A percentile compares a stretch with the other conserved stretches of the same genome.
phyloP scores from a whole-genome alignment of 306 rosid genomes.

The Prunus padus region DNA sequence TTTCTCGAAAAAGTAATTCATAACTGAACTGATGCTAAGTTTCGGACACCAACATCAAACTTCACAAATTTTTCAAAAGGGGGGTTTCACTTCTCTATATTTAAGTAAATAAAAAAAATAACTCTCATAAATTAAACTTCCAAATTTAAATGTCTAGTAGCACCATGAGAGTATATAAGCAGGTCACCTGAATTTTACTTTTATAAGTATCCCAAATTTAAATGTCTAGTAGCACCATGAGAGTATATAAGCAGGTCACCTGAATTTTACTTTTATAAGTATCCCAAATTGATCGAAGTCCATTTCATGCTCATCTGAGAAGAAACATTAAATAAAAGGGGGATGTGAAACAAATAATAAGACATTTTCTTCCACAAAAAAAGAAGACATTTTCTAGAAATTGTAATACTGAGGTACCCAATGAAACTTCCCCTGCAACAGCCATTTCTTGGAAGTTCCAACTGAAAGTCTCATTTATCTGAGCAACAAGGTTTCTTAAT shows the following conservation, averaged over 20 bases:
- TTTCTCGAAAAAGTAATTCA: not conserved
- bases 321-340: conserved; percentile 28
- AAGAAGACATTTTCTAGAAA: conserved; percentile 10
- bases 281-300: conserved; percentile 88
- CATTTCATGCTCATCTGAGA: conserved; percentile 81
- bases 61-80: not conserved
- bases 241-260: conserved; percentile 42
- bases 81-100: not conserved
- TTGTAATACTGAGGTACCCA: conserved; percentile 47
- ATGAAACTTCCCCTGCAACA: conserved; percentile 95
- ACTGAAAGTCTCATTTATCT: conserved; percentile 84
- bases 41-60: not conserved
- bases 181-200: conserved; percentile 94
- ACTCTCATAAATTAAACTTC: not conserved
- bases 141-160: not conserved
- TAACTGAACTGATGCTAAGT: too few species aligned
- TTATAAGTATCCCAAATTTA: conserved; percentile 81
- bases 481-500: conserved; percentile 76
- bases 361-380: not conserved
- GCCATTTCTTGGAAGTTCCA: conserved; percentile 95
- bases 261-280: conserved; percentile 92
- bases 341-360: not conserved
- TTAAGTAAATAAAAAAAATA: not conserved
- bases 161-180: not conserved
- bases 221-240: not conserved